Percentiles rank a stretch among this genome's conserved stretches.
These are phyloP conservation scores for Copromyces sp. DNA, from an alignment of 495 filamentous ascomycete genomes.

Conservation along the genomic window DNA sequence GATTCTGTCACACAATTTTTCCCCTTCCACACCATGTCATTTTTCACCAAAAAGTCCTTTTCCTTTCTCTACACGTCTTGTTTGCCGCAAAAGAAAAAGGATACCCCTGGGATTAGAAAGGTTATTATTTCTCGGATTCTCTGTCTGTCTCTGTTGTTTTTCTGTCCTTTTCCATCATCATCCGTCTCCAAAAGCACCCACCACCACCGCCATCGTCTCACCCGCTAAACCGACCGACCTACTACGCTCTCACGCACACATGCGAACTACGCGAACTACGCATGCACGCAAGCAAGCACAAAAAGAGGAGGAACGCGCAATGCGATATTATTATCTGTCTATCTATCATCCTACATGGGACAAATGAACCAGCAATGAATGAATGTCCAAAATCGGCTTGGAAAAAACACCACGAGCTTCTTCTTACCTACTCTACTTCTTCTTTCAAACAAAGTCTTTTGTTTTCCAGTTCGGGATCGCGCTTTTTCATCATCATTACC, in stretches of 20 bases:
- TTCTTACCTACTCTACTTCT: neutral
- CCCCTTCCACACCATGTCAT: neutral
- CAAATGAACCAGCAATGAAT: conserved; percentile 1
- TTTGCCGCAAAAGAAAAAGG: neutral
- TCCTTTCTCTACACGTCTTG: neutral
- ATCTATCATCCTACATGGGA: neutral
- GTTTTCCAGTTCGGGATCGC: neutral
- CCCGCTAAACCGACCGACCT: neutral
- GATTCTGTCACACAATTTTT: neutral
- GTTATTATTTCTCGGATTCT: neutral
- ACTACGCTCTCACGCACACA: neutral
- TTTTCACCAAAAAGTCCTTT: neutral
- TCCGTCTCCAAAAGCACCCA: neutral
- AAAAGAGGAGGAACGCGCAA: neutral
- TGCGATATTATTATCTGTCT: neutral
- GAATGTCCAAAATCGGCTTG: neutral
- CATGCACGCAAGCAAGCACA: neutral
- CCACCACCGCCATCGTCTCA: neutral
- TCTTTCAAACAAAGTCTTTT: neutral
- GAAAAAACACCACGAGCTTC: neutral
- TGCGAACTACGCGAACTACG: neutral
- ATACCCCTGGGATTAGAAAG: neutral
- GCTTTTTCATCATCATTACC: no score
- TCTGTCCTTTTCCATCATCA: neutral
- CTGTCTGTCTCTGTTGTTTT: neutral